These are phyloP conservation scores for Lophiotrema nucula DNA, from an alignment of 495 filamentous ascomycete genomes.

Conservation along the genomic window DNA sequence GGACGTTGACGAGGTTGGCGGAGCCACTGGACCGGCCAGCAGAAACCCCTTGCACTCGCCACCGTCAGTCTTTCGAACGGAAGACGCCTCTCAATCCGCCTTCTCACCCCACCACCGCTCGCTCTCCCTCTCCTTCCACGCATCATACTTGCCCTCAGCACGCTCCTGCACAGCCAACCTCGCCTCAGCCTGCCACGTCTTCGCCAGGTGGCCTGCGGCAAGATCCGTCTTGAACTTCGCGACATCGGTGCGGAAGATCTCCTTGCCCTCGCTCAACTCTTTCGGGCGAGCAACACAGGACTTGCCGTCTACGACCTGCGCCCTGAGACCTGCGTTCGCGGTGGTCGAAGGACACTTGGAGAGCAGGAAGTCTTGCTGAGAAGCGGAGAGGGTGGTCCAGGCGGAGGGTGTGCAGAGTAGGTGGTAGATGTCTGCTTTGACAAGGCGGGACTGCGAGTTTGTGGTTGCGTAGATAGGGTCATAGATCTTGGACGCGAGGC, in stretches of 20 bases:
- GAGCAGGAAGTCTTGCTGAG: neutral
- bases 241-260: conserved; percentile 54
- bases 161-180: conserved; percentile 61
- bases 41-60: no score
- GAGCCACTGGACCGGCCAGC: no score
- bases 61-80: no score
- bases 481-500: conserved; percentile 39
- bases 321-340: neutral
- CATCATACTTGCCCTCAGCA: conserved; percentile 65
- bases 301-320: conserved; percentile 25
- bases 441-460: conserved; percentile 55
- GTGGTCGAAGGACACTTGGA: neutral
- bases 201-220: conserved; percentile 58
- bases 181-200: conserved; percentile 66
- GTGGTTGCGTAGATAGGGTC: conserved; percentile 54
- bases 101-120: conserved; percentile 72
- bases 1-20: no score
- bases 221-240: conserved; percentile 62
- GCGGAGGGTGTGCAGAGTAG: conserved; percentile 27
- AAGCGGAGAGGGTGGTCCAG: conserved; percentile 30
- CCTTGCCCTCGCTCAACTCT: conserved; percentile 46
- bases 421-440: conserved; percentile 52
- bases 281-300: conserved; percentile 49
- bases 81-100: neutral
- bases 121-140: conserved; percentile 63